A percentile compares a stretch with the other conserved stretches of the same genome.
These are phyloP conservation scores for Fusarium concolor DNA, from an alignment of 2,329 filamentous ascomycete species.

Conservation along the genomic window DNA sequence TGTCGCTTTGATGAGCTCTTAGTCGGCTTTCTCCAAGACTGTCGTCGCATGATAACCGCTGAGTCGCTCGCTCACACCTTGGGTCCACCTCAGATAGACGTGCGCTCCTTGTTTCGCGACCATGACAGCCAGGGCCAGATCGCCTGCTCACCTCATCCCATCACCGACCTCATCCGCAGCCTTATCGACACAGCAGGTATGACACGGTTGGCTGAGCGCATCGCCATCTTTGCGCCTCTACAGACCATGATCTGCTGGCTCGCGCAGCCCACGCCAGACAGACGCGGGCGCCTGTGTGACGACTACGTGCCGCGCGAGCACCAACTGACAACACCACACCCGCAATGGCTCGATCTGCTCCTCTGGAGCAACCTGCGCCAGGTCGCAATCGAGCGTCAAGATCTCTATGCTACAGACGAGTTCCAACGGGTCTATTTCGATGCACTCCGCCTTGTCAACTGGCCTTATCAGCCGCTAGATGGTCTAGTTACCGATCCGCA, in stretches of 20 bases:
- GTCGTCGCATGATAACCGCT: slow-evolving; percentile 49
- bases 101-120: slow-evolving; percentile 50
- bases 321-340: slow-evolving; percentile 47
- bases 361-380: slow-evolving; percentile 52
- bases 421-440: slow-evolving; percentile 52
- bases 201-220: slow-evolving; percentile 48
- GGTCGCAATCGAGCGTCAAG: slow-evolving; percentile 51
- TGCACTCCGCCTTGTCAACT: slow-evolving; percentile 51
- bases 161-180: slow-evolving; percentile 48
- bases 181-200: slow-evolving; percentile 48
- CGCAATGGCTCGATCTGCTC: slow-evolving; percentile 50
- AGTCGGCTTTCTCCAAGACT: slow-evolving; percentile 52
- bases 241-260: slow-evolving; percentile 48
- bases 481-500: slow-evolving; percentile 35
- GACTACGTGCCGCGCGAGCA: slow-evolving; percentile 44
- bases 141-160: slow-evolving; percentile 45
- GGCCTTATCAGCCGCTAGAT: slow-evolving; percentile 45
- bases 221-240: slow-evolving; percentile 50
- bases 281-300: slow-evolving; percentile 39
- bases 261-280: slow-evolving; percentile 49
- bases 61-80: slow-evolving; percentile 47
- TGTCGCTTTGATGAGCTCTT: slow-evolving; percentile 52
- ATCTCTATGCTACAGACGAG: slow-evolving; percentile 53
- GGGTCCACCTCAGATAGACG: slow-evolving; percentile 50
- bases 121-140: slow-evolving; percentile 37